Percentiles rank a stretch among this genome's conserved stretches.
Conservation (phyloP, 1,139 yeast genomes). For the Diutina siamensis region DNA sequence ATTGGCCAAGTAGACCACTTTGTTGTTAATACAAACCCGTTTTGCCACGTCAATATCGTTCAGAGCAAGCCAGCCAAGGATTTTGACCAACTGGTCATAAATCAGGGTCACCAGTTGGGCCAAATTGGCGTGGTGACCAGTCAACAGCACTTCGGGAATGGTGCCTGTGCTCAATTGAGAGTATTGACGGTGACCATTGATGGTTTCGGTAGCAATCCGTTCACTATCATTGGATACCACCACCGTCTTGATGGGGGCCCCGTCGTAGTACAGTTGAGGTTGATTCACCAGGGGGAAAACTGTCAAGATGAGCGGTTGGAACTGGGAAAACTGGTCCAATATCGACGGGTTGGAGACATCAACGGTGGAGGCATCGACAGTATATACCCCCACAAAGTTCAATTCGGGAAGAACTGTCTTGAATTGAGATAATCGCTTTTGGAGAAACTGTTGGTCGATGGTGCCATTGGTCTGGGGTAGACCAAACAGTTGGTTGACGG, state of each 20-base stretch:
- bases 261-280: neutral
- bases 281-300: neutral
- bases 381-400: neutral
- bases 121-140: neutral
- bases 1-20: neutral
- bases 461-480: neutral
- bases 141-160: conserved; percentile 1
- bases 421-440: neutral
- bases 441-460: neutral
- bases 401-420: neutral
- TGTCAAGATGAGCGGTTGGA: neutral
- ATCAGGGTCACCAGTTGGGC: conserved; percentile 3
- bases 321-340: neutral
- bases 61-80: neutral
- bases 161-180: neutral
- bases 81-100: conserved; percentile 1
- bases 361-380: neutral
- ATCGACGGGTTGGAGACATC: neutral
- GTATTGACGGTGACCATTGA: neutral
- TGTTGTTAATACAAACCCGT: neutral
- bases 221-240: conserved; percentile 1
- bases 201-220: conserved; percentile 4
- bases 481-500: conserved; percentile 2
- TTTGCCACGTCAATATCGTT: neutral
- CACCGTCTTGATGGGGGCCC: neutral